phyloP scores from a whole-genome alignment of 2,329 filamentous ascomycete species.

The Aureobasidium lini region DNA sequence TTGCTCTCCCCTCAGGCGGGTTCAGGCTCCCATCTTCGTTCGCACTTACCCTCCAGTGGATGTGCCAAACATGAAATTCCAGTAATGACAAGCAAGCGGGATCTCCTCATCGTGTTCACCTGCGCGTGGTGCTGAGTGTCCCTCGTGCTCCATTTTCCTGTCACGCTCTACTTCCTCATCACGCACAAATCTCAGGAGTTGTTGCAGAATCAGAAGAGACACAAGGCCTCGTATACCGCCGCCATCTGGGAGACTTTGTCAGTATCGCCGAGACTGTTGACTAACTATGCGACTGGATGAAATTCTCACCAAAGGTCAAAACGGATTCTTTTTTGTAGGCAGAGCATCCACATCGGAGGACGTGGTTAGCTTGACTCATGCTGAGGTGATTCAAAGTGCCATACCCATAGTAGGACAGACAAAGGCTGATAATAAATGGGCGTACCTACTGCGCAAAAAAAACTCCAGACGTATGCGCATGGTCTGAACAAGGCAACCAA shows the following conservation, averaged over 20 bases:
- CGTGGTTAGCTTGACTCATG: background rate
- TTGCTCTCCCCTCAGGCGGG: background rate
- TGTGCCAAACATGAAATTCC: conserved; percentile 36
- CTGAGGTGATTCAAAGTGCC: background rate
- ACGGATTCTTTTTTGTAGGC: background rate
- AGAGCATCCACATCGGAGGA: background rate
- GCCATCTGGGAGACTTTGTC: conserved; percentile 24
- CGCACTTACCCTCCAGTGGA: conserved; percentile 30
- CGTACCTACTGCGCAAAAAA: background rate
- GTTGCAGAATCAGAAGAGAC: conserved; percentile 29
- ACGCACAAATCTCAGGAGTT: conserved; percentile 28
- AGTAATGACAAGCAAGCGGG: conserved; percentile 30
- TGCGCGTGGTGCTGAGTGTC: background rate
- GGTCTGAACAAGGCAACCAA: background rate
- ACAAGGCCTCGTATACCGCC: conserved; percentile 36
- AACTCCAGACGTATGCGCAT: background rate
- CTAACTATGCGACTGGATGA: background rate
- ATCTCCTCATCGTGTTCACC: background rate
- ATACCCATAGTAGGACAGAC: background rate
- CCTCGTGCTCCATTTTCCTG: too few relatives aligned
- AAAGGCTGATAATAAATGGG: background rate
- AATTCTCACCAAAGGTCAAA: background rate
- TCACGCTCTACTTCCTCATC: conserved; percentile 1
- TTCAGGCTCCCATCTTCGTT: background rate
- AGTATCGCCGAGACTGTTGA: background rate